phyloP scores from a whole-genome alignment of 805 yeast species.

The Candida hungchunana region DNA sequence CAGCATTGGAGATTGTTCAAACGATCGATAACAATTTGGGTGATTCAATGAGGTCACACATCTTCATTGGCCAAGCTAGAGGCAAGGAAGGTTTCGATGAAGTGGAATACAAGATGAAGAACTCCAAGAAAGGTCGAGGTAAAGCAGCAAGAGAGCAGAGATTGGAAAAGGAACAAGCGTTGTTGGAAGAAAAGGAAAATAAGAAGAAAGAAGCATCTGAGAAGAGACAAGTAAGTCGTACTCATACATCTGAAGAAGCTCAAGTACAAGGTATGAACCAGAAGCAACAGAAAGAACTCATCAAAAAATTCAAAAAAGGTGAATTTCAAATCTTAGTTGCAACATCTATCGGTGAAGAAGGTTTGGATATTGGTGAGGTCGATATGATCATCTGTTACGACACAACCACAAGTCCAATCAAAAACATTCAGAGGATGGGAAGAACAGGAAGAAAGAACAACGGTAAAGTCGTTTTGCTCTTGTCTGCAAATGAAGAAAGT shows the following conservation, averaged over 20 bases:
- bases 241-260: conserved; percentile 70
- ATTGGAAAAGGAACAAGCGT: conserved; percentile 28
- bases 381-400: conserved; percentile 91
- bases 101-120: conserved; percentile 39
- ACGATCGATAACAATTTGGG: conserved; percentile 43
- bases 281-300: conserved; percentile 75
- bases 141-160: conserved; percentile 31
- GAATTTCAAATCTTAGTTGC: conserved; percentile 80
- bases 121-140: conserved; percentile 41
- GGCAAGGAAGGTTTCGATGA: conserved; percentile 70
- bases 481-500: conserved; percentile 70
- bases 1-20: conserved; percentile 83
- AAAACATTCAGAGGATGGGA: conserved; percentile 94
- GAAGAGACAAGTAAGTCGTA: conserved; percentile 36
- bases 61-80: conserved; percentile 89
- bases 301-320: conserved; percentile 70
- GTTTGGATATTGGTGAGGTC: conserved; percentile 96
- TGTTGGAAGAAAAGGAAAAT: conserved; percentile 29
- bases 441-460: conserved; percentile 95
- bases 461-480: conserved; percentile 72
- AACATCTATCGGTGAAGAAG: conserved; percentile 98
- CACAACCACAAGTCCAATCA: conserved; percentile 89
- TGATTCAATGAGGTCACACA: conserved; percentile 56
- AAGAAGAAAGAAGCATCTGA: conserved; percentile 31
- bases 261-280: conserved; percentile 87